Conservation (phyloP, 805 yeast species). For the Lachancea fermentati region DNA sequence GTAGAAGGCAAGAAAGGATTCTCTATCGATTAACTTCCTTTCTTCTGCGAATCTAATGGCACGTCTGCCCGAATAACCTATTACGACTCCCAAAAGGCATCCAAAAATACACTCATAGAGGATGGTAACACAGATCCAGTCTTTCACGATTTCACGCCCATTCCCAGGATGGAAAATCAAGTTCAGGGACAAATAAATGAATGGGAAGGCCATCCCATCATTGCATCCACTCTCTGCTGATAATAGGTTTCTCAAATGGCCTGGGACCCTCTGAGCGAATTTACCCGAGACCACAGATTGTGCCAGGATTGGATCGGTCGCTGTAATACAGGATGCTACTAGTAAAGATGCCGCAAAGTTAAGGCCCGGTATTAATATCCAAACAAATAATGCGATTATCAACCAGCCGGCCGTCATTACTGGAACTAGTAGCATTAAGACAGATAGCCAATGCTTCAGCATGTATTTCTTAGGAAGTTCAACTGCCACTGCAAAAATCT, state of each 20-base stretch:
- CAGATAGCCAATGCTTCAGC: slow-evolving; percentile 77
- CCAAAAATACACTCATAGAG: slow-evolving; percentile 83
- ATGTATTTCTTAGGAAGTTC: slow-evolving; percentile 87
- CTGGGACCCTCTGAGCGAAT: slow-evolving; percentile 86
- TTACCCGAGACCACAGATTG: slow-evolving; percentile 92
- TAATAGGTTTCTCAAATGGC: slow-evolving; percentile 78
- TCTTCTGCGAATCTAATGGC: slow-evolving; percentile 70
- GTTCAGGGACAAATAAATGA: slow-evolving; percentile 65
- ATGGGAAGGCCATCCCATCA: slow-evolving; percentile 96
- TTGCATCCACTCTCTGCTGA: slow-evolving; percentile 86
- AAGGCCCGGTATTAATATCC: slow-evolving; percentile 69
- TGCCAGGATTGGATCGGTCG: slow-evolving; percentile 92
- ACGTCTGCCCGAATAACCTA: slow-evolving; percentile 69
- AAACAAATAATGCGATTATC: slow-evolving; percentile 70
- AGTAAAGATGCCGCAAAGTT: slow-evolving; percentile 65
- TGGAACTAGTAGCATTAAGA: slow-evolving; percentile 67
- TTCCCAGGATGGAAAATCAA: slow-evolving; percentile 61
- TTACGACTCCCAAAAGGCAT: slow-evolving; percentile 59
- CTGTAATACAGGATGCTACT: slow-evolving; percentile 84
- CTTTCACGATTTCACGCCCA: slow-evolving; percentile 62
- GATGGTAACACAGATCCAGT: slow-evolving; percentile 73
- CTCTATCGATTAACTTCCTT: slow-evolving; percentile 70
- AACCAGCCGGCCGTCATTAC: slow-evolving; percentile 93
- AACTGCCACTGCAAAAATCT: slow-evolving; percentile 91
- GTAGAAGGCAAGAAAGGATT: slow-evolving; percentile 81